Base-by-base conservation (phyloP, 192 early-diverging fungal genomes). In the Lobosporangium transversale region DNA sequence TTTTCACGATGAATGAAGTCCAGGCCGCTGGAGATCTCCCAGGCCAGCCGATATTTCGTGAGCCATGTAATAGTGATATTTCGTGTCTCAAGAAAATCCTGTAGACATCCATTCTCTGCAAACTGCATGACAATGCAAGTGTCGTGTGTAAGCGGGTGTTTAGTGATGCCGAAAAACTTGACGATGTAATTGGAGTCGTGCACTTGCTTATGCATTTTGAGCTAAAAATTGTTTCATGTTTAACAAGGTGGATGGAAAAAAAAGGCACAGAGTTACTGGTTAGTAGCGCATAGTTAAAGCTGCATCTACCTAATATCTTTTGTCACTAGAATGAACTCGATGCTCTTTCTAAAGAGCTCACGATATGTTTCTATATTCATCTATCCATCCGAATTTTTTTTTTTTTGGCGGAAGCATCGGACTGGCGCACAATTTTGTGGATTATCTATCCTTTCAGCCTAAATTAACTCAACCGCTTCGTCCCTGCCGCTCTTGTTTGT, bases 81-180 rank as follows among this genome's bases (percentile, higher is more conserved):
- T 32, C 74, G 79, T 23, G 52, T 68, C 53, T 80, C 70, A 37
- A 80, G 70, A 57, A 64, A 80, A 45, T 80, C 79, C 64, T 73
- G 63, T 33, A 80, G 59, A 74, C 68, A 68, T 26, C 79, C 79
- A 51, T 80, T 71, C 50, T 66, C 79, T 18, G 79, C 69, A 53
- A 73, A 80, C 61, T 80, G 69, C 79, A 80, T 80, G n/a, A 80
- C 70, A 42, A 80, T 80, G 47, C 79, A 71, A 10, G 63, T 73
- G 47, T 80, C 79, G 53, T 76, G 73, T 3, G 73, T 76, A 47
- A 76, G 73, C 18, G 73, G 73, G 40, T 76, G 73, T 62, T 68
- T 73, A 4, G 79, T 80, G 60, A 80, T 80, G 31, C 79, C 79
- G 23, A 73, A 73, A 36, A 80, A 80, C 59, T 80, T 80, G 21